A percentile compares a stretch with the other conserved stretches of the same genome.
Conservation (phyloP, 306 rosid species). For the Pyrus bretschneideri region DNA sequence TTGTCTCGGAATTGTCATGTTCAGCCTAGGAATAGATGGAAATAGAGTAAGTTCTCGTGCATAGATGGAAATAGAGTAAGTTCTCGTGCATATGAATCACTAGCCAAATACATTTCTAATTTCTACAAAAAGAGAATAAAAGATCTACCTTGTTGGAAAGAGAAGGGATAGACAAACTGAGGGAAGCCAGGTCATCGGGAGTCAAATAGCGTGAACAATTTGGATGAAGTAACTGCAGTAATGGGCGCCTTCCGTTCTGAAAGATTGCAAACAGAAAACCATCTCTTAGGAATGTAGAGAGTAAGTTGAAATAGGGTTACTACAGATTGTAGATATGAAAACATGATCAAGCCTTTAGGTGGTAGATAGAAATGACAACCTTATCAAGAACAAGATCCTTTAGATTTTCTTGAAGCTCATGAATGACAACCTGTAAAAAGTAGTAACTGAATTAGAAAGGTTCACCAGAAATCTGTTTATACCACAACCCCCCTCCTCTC, state of each 20-base stretch:
- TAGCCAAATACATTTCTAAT: not conserved
- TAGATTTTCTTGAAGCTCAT: slow-evolving; percentile 53
- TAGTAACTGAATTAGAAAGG: slow-evolving; percentile 12
- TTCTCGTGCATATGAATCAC: slow-evolving; percentile 9
- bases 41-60: slow-evolving; percentile 13
- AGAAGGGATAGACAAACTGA: slow-evolving; percentile 67
- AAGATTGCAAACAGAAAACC: slow-evolving; percentile 12
- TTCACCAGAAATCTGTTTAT: slow-evolving; percentile 2
- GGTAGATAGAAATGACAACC: slow-evolving; percentile 34
- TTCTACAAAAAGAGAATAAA: not conserved
- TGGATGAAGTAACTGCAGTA: slow-evolving; percentile 81
- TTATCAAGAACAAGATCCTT: slow-evolving; percentile 76
- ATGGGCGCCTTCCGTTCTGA: slow-evolving; percentile 74
- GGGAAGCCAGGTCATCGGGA: slow-evolving; percentile 70
- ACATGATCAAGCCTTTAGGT: not conserved
- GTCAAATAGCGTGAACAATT: slow-evolving; percentile 72
- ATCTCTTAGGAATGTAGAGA: slow-evolving; percentile 6
- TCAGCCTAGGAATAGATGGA: slow-evolving; percentile 33
- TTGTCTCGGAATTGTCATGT: slow-evolving; percentile 34
- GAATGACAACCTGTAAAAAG: slow-evolving; percentile 56
- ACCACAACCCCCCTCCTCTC: not conserved
- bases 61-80: slow-evolving; percentile 12
- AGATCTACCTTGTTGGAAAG: slow-evolving; percentile 59
- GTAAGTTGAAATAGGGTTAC: not conserved
- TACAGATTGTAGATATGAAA: not conserved